These are phyloP conservation scores for Cokeromyces recurvatus DNA, from an alignment of 371 early-diverging fungal species.

Conservation along the genomic window DNA sequence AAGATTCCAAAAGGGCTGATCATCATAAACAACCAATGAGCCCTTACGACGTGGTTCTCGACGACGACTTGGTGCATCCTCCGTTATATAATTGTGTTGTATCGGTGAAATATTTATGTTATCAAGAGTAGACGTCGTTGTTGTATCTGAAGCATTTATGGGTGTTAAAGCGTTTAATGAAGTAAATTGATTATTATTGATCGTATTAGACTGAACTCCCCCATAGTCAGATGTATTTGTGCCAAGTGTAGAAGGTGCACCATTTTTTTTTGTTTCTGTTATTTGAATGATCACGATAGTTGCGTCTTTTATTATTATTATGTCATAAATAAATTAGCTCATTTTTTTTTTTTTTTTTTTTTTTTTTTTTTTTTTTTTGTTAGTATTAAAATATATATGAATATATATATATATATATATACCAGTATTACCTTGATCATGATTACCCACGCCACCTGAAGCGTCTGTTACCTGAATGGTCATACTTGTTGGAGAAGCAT, in stretches of 20 bases:
- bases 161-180: too few species aligned
- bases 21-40: slow-evolving; percentile 63
- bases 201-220: slow-evolving; percentile 18
- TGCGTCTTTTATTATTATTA: slow-evolving; percentile 26
- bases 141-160: not conserved
- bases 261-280: slow-evolving; percentile 20
- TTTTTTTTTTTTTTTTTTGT: too few species aligned
- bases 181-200: too few species aligned
- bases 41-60: slow-evolving; percentile 46
- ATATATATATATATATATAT: not conserved
- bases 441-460: slow-evolving; percentile 22
- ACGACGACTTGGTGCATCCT: slow-evolving; percentile 21
- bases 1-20: slow-evolving; percentile 38
- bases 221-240: slow-evolving; percentile 22
- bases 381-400: too few species aligned
- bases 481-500: slow-evolving; percentile 57
- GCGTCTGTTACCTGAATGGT: slow-evolving; percentile 33
- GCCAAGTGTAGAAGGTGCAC: slow-evolving; percentile 19
- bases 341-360: too few species aligned
- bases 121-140: slow-evolving; percentile 17
- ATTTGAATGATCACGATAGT: slow-evolving; percentile 37
- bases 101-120: too few species aligned
- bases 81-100: too few species aligned
- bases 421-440: slow-evolving; percentile 24
- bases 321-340: not conserved